These are phyloP conservation scores for Chaetomium sp. DNA, from an alignment of 2,329 filamentous ascomycete species.

Conservation along the genomic window DNA sequence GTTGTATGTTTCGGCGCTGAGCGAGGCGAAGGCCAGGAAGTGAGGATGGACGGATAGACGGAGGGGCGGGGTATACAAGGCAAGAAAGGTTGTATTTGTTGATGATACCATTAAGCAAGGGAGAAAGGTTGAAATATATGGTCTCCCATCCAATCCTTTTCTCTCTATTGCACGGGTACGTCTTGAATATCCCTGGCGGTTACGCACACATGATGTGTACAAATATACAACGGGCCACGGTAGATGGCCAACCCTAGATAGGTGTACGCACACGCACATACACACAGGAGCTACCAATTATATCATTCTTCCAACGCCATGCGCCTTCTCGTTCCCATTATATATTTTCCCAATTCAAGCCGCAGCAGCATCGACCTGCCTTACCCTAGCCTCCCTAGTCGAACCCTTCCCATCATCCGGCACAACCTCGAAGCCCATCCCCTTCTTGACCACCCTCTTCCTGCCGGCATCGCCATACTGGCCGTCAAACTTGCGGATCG, in stretches of 20 bases:
- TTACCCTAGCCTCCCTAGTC: slow-evolving; percentile 46
- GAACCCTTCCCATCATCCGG: slow-evolving; percentile 43
- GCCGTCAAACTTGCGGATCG: slow-evolving; percentile 93
- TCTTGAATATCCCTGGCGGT: not conserved
- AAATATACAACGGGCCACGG: not conserved
- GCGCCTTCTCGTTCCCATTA: slow-evolving; percentile 6
- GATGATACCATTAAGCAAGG: slow-evolving; percentile 9
- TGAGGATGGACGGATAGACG: not conserved
- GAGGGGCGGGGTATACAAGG: not conserved
- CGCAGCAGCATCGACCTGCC: slow-evolving; percentile 27
- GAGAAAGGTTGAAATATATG: not conserved
- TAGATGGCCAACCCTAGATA: not conserved
- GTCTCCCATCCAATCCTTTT: not conserved
- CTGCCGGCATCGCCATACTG: slow-evolving; percentile 83
- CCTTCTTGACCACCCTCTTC: slow-evolving; percentile 55
- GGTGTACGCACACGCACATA: not conserved
- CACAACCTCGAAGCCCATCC: slow-evolving; percentile 61
- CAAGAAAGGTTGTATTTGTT: not conserved
- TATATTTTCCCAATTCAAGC: not conserved
- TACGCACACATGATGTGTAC: not conserved
- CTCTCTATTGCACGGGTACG: not conserved
- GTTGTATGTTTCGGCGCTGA: slow-evolving; percentile 26
- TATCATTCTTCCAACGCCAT: slow-evolving; percentile 16
- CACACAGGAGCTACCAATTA: not conserved
- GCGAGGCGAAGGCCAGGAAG: not conserved